Evolutionary conservation across 345 rosid genomes (phyloP), one percentile per base, ranked within the genome.

Genomic region (Populus euphratica): DNA sequence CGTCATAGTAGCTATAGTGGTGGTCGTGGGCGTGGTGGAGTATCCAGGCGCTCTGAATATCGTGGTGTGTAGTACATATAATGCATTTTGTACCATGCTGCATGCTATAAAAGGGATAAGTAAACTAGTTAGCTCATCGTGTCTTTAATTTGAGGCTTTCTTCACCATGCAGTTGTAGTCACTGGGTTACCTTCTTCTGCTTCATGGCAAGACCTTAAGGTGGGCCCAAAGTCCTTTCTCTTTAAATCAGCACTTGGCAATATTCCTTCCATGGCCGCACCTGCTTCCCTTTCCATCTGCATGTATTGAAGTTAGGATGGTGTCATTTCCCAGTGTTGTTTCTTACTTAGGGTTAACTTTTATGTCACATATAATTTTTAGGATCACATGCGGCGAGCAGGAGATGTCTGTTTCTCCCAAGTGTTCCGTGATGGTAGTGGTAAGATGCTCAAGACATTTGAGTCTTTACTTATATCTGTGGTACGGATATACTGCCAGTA

Each of bases 181-280:
- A 89, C 95, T 39, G 99, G 99, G 47, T 82, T 96, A 70, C 99
- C 99, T 5, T 82, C 94, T 5, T 94, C 99, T 83, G 99, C 99
- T 67, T 96, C 99, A 35, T 96, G 99, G 99, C 98, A 96, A 82
- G 99, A 96, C 83, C 92, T 94, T n/a, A 96, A 96, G 94, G 99
- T 96, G 49, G 39, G 27, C 56, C 35, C 16, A 23, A 35, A 20
- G 17, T 76, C 25, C 31, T 43, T 35, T 20, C 59, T 49, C 13
- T 35, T 49, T 21, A 17, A 59, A n/a, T 59, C 25, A n/a, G 23
- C 27, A 8, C 23, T 38, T n/a, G 47, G 29, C 27, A 21, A 13
- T 38, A 41, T 5, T 43, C 23, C 50, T 25, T 39, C 54, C 50
- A 39, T 23, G 29, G 16, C 12, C 5, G 12, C 63, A 59, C 14